These are phyloP conservation scores for Musa acuminata DNA, from an alignment of 176 grass and related monocot genomes.

Conservation along the genomic window DNA sequence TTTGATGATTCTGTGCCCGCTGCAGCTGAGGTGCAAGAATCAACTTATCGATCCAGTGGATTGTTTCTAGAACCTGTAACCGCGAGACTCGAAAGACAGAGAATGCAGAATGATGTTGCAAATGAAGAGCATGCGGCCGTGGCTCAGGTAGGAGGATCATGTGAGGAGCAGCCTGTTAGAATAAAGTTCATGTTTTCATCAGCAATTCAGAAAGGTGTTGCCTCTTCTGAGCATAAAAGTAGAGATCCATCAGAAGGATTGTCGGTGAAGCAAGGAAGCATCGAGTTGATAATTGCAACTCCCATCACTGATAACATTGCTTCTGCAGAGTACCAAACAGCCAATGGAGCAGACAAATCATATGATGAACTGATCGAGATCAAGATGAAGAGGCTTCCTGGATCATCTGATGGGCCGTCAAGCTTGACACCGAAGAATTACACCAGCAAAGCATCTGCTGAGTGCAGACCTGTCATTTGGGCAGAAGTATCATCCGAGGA, in stretches of 20 bases:
- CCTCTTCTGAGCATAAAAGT: not conserved
- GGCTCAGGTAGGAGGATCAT: no score
- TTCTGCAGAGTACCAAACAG: not conserved
- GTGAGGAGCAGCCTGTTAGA: no score
- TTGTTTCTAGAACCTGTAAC: no score
- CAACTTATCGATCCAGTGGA: no score
- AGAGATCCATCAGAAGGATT: not conserved
- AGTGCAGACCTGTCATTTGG: not conserved
- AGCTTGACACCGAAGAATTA: not conserved
- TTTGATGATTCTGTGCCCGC: conserved; percentile 7
- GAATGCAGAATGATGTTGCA: no score
- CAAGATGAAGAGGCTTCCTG: no score
- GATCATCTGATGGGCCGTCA: no score
- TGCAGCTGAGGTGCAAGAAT: no score
- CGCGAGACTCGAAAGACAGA: no score
- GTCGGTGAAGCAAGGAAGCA: not conserved
- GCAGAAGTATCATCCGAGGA: not conserved
- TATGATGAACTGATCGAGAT: not conserved
- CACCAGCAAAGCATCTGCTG: not conserved
- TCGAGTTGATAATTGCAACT: no score
- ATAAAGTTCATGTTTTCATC: no score
- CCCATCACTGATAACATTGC: not conserved
- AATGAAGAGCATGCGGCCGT: no score
- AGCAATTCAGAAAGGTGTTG: not conserved
- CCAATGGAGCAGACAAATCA: not conserved